Evolutionary conservation across 129 eudicot species (phyloP), one percentile per base, ranked within the genome.

Genomic region (Chrysanthemum seticuspe): DNA sequence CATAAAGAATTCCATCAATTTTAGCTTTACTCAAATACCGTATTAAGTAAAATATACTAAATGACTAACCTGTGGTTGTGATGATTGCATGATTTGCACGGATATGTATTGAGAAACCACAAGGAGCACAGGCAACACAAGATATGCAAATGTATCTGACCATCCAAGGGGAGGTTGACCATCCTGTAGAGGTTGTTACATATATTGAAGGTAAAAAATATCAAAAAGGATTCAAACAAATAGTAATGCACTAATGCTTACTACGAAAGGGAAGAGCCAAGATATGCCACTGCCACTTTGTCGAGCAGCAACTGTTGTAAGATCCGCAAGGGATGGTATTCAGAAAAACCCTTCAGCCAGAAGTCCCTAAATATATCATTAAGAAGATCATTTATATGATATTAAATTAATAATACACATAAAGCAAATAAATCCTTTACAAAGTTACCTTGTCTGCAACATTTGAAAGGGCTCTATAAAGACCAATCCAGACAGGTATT

Each of bases 121-220:
- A 31, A 94, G 84, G 45, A 94, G 82, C 68, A 88, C 88, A 0
- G 99, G 99, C 81, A 94, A 75, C 75, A 86, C 97, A 68, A 94
- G 99, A 85, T 94, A 94, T 14, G 99, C 96, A 62, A 82, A 82
- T 29, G 98, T 90, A 81, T 90, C 98, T 68, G 90, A 78, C 98
- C 98, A 93, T 68, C 98, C 98, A 49, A 93, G 96, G 3, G 98
- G 97, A 13, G 99, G 97, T 49, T 88, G 97, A 61, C 99, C 97
- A 74, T 88, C 97, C 97, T 94, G 88, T 29, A 52, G 66, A 65
- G 29, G 11, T 56, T 53, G 7, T 55, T 21, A 64, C 19, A 49
- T 16, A 73, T 59, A 71, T 47, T 62, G 12, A 40, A 54, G 4
- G 45, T 36, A 16, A 51, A 31, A 31, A 61, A 50, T 21, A 50